Conservation (phyloP, 805 yeast species). For the Suhomyces canberraensis region DNA sequence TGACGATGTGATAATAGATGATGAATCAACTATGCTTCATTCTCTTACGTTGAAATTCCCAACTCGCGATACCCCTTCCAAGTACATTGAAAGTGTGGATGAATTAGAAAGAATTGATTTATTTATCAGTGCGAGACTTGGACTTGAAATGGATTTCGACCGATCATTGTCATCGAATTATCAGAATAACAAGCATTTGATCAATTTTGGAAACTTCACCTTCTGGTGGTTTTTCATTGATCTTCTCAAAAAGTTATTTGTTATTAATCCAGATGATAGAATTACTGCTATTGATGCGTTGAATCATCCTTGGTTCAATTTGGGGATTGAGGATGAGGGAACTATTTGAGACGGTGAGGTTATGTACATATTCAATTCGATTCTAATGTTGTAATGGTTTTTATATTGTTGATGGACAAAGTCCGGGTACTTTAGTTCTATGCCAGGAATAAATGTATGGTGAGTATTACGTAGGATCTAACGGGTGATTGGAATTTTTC, state of each 20-base stretch:
- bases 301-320: slow-evolving; percentile 47
- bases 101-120: slow-evolving; percentile 42
- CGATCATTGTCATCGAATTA: slow-evolving; percentile 37
- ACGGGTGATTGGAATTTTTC: too few species aligned
- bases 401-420: neutral
- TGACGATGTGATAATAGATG: slow-evolving; percentile 31
- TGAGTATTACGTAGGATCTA: too few species aligned
- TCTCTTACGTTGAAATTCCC: slow-evolving; percentile 38
- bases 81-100: slow-evolving; percentile 37
- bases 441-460: neutral
- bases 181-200: slow-evolving; percentile 39
- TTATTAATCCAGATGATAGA: slow-evolving; percentile 37
- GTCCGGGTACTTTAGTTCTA: neutral
- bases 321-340: slow-evolving; percentile 47
- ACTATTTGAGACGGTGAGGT: slow-evolving; percentile 16
- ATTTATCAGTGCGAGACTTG: slow-evolving; percentile 41
- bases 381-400: neutral
- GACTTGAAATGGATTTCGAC: slow-evolving; percentile 38
- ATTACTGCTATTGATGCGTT: slow-evolving; percentile 41
- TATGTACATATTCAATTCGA: neutral
- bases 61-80: slow-evolving; percentile 33
- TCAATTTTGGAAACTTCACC: slow-evolving; percentile 56
- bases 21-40: slow-evolving; percentile 23
- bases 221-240: slow-evolving; percentile 80
- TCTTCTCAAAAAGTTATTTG: slow-evolving; percentile 35